Percentiles rank a stretch among this genome's conserved stretches.
These are phyloP conservation scores for Candida insectalens DNA, from an alignment of 805 yeast genomes.

Conservation along the genomic window DNA sequence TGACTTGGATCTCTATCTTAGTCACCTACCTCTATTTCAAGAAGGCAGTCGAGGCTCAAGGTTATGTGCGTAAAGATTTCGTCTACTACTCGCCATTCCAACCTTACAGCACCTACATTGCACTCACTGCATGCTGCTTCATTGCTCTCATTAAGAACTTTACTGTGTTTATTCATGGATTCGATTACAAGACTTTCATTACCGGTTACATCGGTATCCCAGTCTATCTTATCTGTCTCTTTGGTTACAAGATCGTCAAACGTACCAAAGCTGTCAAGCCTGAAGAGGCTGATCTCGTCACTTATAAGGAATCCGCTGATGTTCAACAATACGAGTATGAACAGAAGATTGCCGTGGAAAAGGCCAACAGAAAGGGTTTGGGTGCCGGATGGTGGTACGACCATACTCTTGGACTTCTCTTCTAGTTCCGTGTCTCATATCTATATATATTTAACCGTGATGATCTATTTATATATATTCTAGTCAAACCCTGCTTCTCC, in stretches of 20 bases:
- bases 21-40: constrained; percentile 58
- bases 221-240: constrained; percentile 41
- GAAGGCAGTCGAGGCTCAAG: constrained; percentile 60
- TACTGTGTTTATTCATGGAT: constrained; percentile 51
- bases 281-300: constrained; percentile 50
- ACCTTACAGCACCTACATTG: constrained; percentile 57
- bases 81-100: constrained; percentile 58
- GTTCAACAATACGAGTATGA: constrained; percentile 37
- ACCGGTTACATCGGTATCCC: constrained; percentile 75
- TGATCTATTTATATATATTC: too few species aligned
- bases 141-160: constrained; percentile 61
- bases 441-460: too few species aligned
- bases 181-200: constrained; percentile 57
- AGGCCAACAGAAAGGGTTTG: constrained; percentile 9
- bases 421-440: too few species aligned
- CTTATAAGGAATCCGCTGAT: constrained; percentile 46
- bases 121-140: constrained; percentile 42
- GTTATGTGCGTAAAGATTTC: constrained; percentile 43
- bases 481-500: too few species aligned
- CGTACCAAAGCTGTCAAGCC: constrained; percentile 41
- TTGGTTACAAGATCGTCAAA: constrained; percentile 50
- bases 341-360: constrained; percentile 2
- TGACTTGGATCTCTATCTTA: constrained; percentile 67
- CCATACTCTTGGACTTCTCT: constrained; percentile 20
- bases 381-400: constrained; percentile 21